phyloP scores from a whole-genome alignment of 163 green algal genomes.

The Volvox carteri region DNA sequence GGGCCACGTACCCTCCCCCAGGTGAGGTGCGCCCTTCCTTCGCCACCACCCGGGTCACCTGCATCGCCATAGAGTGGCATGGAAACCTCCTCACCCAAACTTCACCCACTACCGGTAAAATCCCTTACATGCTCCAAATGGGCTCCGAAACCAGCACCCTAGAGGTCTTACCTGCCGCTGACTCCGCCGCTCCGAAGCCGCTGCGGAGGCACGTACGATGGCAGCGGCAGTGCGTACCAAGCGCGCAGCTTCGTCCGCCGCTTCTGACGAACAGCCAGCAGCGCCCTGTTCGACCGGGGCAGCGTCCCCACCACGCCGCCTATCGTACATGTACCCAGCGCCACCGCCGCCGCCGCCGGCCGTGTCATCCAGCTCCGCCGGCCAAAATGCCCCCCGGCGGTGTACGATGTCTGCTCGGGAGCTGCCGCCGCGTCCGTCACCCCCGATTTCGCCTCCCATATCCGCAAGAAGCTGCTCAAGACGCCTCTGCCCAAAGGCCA shows the following conservation, averaged over 20 bases:
- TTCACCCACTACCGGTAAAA: too few relatives aligned
- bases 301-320: too few relatives aligned
- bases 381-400: neutral
- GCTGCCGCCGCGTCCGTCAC: neutral
- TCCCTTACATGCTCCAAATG: too few relatives aligned
- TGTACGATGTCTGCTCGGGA: neutral
- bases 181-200: constrained; percentile 16
- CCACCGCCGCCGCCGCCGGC: neutral
- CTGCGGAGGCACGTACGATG: constrained; percentile 13
- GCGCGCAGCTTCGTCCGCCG: neutral
- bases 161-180: neutral
- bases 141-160: too few relatives aligned
- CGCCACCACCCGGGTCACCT: too few relatives aligned
- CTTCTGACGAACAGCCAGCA: neutral
- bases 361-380: neutral
- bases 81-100: too few relatives aligned
- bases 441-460: neutral
- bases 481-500: neutral
- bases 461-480: neutral
- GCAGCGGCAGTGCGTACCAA: constrained; percentile 11
- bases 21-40: too few relatives aligned
- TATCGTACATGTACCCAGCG: neutral
- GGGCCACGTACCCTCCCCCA: too few relatives aligned
- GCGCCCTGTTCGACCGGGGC: too few relatives aligned
- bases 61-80: too few relatives aligned